phyloP scores from a whole-genome alignment of 2,329 filamentous ascomycete genomes.

The Ascochyta lentis region DNA sequence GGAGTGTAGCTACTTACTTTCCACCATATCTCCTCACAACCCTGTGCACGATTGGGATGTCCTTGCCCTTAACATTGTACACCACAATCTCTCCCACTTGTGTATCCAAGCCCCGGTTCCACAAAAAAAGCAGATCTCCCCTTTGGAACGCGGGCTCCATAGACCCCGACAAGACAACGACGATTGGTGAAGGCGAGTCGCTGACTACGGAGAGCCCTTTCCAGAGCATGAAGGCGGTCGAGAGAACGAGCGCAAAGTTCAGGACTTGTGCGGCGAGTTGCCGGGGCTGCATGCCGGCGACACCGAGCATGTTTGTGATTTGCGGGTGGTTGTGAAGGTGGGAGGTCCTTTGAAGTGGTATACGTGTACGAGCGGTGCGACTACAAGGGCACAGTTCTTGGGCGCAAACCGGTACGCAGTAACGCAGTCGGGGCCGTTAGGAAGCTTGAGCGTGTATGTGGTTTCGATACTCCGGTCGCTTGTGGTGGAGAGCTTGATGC shows the following conservation, averaged over 20 bases:
- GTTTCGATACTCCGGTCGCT: constrained; percentile 15
- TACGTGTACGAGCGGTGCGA: not conserved
- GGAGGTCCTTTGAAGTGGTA: not conserved
- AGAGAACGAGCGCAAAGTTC: constrained; percentile 89
- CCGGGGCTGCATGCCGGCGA: constrained; percentile 73
- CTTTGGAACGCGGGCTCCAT: constrained; percentile 86
- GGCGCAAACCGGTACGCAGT: not conserved
- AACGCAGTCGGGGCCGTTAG: not conserved
- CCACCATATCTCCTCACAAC: constrained; percentile 75
- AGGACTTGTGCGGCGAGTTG: constrained; percentile 82
- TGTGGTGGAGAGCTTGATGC: constrained; percentile 34
- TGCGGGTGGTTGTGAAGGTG: constrained; percentile 6
- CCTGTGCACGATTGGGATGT: constrained; percentile 96
- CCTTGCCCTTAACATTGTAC: constrained; percentile 88
- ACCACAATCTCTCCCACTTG: constrained; percentile 77
- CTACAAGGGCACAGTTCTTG: not conserved
- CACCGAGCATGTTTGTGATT: constrained; percentile 46
- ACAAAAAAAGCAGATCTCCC: constrained; percentile 77
- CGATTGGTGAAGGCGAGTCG: constrained; percentile 71
- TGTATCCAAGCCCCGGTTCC: constrained; percentile 71
- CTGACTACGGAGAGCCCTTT: constrained; percentile 83
- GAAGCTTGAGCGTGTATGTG: constrained; percentile 3
- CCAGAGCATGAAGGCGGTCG: constrained; percentile 91
- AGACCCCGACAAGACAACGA: constrained; percentile 82
- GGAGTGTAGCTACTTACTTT: constrained; percentile 52